phyloP scores from a whole-genome alignment of 2,329 filamentous ascomycete genomes.

The Aspergillus tamarii region DNA sequence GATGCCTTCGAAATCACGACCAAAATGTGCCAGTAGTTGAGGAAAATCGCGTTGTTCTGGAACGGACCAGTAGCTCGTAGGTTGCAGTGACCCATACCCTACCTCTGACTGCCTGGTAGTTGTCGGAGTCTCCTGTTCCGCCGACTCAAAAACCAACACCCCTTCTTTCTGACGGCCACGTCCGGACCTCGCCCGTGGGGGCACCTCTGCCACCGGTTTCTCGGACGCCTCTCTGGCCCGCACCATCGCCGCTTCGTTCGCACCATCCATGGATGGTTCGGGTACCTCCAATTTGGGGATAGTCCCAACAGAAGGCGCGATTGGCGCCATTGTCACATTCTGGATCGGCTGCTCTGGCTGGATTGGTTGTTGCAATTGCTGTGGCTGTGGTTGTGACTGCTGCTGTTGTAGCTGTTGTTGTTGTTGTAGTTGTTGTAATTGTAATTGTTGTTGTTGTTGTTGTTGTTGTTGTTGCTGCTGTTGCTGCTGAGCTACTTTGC shows the following conservation, averaged over 20 bases:
- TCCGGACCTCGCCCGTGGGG: constrained; percentile 31
- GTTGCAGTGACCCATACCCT: constrained; percentile 44
- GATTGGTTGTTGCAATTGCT: constrained; percentile 20
- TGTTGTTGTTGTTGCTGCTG: constrained; percentile 23
- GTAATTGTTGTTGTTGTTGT: constrained; percentile 21
- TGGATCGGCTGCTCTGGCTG: constrained; percentile 15
- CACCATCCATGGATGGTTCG: constrained; percentile 24
- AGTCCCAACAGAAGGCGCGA: constrained; percentile 24
- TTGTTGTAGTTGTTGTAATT: constrained; percentile 13
- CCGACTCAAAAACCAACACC: constrained; percentile 40
- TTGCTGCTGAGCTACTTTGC: constrained; percentile 37
- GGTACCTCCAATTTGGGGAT: constrained; percentile 31
- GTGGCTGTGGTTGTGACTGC: constrained; percentile 21
- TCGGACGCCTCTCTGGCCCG: constrained; percentile 34
- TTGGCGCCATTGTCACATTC: constrained; percentile 7
- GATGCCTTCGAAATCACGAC: constrained; percentile 53
- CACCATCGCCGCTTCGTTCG: constrained; percentile 20
- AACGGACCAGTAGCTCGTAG: constrained; percentile 57
- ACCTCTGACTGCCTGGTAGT: constrained; percentile 30
- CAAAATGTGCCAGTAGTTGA: constrained; percentile 50
- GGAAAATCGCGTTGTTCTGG: constrained; percentile 53
- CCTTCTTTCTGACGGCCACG: constrained; percentile 38
- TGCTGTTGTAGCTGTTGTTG: constrained; percentile 25
- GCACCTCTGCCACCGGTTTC: constrained; percentile 26
- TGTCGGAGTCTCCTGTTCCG: constrained; percentile 32